Base-by-base conservation (phyloP, 495 filamentous ascomycete genomes). In the Penicillium taxi region DNA sequence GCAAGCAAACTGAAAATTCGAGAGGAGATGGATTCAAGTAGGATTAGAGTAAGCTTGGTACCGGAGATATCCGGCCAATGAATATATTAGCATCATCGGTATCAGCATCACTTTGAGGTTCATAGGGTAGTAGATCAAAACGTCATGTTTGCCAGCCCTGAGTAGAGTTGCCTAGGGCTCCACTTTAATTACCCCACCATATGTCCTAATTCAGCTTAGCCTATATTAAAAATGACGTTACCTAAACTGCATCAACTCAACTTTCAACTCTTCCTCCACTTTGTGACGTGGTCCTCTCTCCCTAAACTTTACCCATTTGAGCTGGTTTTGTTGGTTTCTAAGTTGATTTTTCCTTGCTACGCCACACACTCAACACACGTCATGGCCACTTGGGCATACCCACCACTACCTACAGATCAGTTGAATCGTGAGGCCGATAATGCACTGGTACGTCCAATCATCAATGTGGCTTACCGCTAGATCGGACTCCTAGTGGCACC, bases 331-430 rank as follows among this genome's bases (percentile, higher is more conserved):
- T 26, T 35, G 31, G 21, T 22, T 14, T 17, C 25, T n/a, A n/a
- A n/a, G n/a, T n/a, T n/a, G n/a, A n/a, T n/a, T n/a, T n/a, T n/a
- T n/a, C n/a, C n/a, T 35, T 28, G 26, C 25, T 14, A 19, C 11
- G 7, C 23, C 12, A 9, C 9, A 25, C 27, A 13, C 9, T n/a
- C n/a, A n/a, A n/a, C n/a, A n/a, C 20, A 15, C 38, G 64, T 41
- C 41, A 89, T 89, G 84, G 80, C 83, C 28, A 79, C 84, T 31
- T 77, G 79, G 53, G 79, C 83, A 39, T 87, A 78, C 67, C 86
- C 86, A 57, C 81, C 78, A 39, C 70, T 89, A 34, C 57, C 79
- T 31, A 64, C 70, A 12, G 72, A 78, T 17, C 63, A 77, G 45
- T 64, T 86, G 60, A 73, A 75, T 58, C 64, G 66, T 62, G 74